phyloP scores from a whole-genome alignment of 495 filamentous ascomycete genomes.

The Cudoniella acicularis region DNA sequence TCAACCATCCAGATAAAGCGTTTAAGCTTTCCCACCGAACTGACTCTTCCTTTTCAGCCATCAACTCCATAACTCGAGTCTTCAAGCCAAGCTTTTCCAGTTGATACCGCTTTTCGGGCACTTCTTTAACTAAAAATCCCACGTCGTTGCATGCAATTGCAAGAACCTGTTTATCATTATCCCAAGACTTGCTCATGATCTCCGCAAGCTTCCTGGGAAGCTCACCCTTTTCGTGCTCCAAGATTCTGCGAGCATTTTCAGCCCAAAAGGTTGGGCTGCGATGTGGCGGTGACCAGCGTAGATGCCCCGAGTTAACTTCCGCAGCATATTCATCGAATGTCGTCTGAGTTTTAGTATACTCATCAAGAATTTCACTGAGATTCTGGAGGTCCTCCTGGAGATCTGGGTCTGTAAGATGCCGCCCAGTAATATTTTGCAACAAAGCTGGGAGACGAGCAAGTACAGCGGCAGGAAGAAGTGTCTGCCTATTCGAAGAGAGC shows the following conservation, averaged over 20 bases:
- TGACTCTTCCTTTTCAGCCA: slow-evolving; percentile 84
- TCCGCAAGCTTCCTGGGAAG: slow-evolving; percentile 80
- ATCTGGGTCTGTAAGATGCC: slow-evolving; percentile 86
- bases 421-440: slow-evolving; percentile 72
- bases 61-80: slow-evolving; percentile 88
- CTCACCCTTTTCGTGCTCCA: slow-evolving; percentile 78
- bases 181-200: slow-evolving; percentile 83
- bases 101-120: slow-evolving; percentile 76
- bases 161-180: slow-evolving; percentile 90
- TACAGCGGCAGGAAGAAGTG: slow-evolving; percentile 76
- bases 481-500: slow-evolving; percentile 66
- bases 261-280: slow-evolving; percentile 88
- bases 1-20: slow-evolving; percentile 89
- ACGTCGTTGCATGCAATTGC: slow-evolving; percentile 96
- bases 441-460: slow-evolving; percentile 78
- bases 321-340: slow-evolving; percentile 95
- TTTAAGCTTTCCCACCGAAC: slow-evolving; percentile 94
- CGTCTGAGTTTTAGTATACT: slow-evolving; percentile 94
- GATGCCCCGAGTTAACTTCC: slow-evolving; percentile 82
- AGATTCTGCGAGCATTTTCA: slow-evolving; percentile 88
- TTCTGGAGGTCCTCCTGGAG: slow-evolving; percentile 78
- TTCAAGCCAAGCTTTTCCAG: slow-evolving; percentile 92
- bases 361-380: slow-evolving; percentile 76
- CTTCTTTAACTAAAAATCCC: slow-evolving; percentile 81
- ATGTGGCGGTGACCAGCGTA: slow-evolving; percentile 95